phyloP scores from a whole-genome alignment of 345 rosid genomes.

The Eucalyptus erythrocorys region DNA sequence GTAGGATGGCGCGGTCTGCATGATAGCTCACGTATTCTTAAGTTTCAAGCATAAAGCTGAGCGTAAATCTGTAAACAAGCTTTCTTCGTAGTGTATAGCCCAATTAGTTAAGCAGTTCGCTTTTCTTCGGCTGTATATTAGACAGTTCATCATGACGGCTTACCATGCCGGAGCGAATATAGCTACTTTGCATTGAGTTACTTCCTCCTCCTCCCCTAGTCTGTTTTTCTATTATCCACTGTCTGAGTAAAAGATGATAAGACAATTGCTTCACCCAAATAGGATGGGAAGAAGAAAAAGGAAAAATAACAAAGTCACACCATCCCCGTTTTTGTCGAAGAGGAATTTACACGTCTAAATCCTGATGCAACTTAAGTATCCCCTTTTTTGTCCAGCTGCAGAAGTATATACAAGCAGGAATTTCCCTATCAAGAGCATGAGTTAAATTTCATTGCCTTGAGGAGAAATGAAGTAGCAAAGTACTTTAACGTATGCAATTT shows the following conservation, averaged over 20 bases:
- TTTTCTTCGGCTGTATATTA: neutral
- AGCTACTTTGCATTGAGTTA: neutral
- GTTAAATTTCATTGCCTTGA: neutral
- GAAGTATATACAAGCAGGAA: neutral
- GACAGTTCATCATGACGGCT: neutral
- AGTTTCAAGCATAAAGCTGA: neutral
- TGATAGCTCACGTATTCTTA: neutral
- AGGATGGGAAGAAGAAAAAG: neutral
- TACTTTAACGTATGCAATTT: neutral
- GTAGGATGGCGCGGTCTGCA: neutral
- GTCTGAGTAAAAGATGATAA: neutral
- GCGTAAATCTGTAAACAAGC: neutral
- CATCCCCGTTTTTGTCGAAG: neutral
- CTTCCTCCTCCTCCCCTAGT: neutral
- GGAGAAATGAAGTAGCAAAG: neutral
- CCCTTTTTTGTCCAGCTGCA: neutral
- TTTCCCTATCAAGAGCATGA: neutral
- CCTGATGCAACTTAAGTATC: neutral
- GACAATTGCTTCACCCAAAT: neutral
- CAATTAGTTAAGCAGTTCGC: neutral
- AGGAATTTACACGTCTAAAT: neutral
- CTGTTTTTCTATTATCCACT: neutral
- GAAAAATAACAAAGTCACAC: neutral
- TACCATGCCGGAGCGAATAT: neutral
- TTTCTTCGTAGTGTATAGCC: neutral